phyloP scores from a whole-genome alignment of 2,329 filamentous ascomycete species.

The Venturia pyrina region DNA sequence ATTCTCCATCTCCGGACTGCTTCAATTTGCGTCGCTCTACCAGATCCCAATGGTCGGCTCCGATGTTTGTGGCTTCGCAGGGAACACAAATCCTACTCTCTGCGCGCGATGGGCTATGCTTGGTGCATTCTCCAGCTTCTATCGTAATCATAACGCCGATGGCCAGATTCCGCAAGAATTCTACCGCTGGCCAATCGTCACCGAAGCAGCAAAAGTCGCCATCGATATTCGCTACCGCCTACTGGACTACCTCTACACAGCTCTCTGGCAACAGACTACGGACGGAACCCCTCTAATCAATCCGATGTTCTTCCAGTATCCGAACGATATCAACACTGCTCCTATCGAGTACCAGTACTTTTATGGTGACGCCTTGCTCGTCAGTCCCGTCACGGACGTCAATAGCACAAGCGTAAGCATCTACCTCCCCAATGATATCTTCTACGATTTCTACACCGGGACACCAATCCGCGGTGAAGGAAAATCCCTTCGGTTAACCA shows the following conservation, averaged over 20 bases:
- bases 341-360: conserved; percentile 47
- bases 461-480: conserved; percentile 37
- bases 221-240: conserved; percentile 65
- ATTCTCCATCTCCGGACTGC: conserved; percentile 31
- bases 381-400: conserved; percentile 45
- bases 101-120: conserved; percentile 68
- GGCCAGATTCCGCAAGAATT: conserved; percentile 54
- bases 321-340: conserved; percentile 43
- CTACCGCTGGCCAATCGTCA: conserved; percentile 57
- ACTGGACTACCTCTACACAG: conserved; percentile 73
- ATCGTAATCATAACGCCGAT: conserved; percentile 59
- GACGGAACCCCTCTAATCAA: conserved; percentile 57
- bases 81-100: conserved; percentile 55
- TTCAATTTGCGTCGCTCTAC: conserved; percentile 37
- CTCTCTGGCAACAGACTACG: conserved; percentile 48
- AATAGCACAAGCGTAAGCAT: conserved; percentile 42
- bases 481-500: conserved; percentile 30
- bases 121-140: conserved; percentile 66
- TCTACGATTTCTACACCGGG: conserved; percentile 52
- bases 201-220: conserved; percentile 54
- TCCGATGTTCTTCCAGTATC: conserved; percentile 66
- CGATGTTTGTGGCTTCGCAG: conserved; percentile 70
- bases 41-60: conserved; percentile 39
- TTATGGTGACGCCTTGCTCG: conserved; percentile 46
- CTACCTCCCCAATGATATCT: conserved; percentile 48